Evolutionary conservation across 352 stramenopile genomes (phyloP), one percentile per base, ranked within the genome.

Genomic region (Pythium oligandrum): DNA sequence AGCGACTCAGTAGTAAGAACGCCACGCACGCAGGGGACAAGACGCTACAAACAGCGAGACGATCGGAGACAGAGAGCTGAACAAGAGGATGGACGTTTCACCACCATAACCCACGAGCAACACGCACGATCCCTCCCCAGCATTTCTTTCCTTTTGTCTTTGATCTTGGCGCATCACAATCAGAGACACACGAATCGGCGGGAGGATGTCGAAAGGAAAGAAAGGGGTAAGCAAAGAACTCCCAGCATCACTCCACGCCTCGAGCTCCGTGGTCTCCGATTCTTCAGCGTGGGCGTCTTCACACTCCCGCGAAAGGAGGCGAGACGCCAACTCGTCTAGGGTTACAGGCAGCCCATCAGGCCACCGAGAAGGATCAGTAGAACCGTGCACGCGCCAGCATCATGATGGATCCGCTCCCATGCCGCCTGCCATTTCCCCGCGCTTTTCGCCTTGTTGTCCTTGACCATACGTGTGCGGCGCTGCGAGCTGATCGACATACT

Each of bases 191-290:
- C 9, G 12, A n/a, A 45, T 11, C 36, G 11, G 34, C 54, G 38
- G 44, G 42, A 42, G 49, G 45, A 49, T 40, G 26, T 44, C 54
- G 53, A 59, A 82, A 56, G 74, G 74, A 84, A 76, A 86, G 71
- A 86, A 88, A 88, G 77, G 68, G 75, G 75, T 80, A 65, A 83
- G 61, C 57, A 88, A 88, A 84, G 53, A 87, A 75, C 71, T 67
- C 48, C 44, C 59, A 17, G 55, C 48, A 56, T 44, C 35, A 8
- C 30, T 33, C 30, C 35, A 35, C 6, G 40, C 39, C 26, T 17
- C 49, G 40, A 40, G 26, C 12, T 33, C 46, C 58, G 49, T 44
- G 48, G 46, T 42, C 12, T 50, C 76, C 73, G 68, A 70, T 62
- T 54, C 63, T 55, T 49, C 47, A 38, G 50, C 45, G 17, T 47